Conservation (phyloP, 768 basidiomycete species). For the Ramaria rubella region DNA sequence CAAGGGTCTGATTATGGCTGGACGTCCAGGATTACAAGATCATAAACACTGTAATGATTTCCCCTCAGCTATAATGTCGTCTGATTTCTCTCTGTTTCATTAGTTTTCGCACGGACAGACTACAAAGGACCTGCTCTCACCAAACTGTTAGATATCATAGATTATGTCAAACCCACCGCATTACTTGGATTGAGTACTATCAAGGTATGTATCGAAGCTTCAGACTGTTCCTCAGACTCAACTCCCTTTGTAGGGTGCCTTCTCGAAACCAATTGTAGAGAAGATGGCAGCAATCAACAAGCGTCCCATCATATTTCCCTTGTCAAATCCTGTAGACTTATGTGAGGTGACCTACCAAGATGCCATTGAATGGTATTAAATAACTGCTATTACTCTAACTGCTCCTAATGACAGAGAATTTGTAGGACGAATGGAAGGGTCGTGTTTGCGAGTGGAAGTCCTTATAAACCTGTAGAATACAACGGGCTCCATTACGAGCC, state of each 20-base stretch:
- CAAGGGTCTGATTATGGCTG: constrained; percentile 36
- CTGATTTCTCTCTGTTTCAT: not conserved
- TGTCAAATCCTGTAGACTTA: constrained; percentile 31
- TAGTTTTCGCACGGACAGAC: constrained; percentile 33
- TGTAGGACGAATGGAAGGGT: constrained; percentile 6
- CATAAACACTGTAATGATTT: constrained; percentile 31
- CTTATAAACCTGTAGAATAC: constrained; percentile 30
- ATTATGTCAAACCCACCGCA: constrained; percentile 38
- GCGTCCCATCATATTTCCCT: constrained; percentile 39
- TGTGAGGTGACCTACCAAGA: constrained; percentile 27
- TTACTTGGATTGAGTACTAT: constrained; percentile 39
- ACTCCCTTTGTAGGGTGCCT: constrained; percentile 15
- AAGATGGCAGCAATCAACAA: constrained; percentile 34
- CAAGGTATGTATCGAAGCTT: constrained; percentile 21
- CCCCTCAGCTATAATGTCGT: not conserved
- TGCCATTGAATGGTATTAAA: constrained; percentile 21
- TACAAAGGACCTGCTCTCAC: constrained; percentile 30
- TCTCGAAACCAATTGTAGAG: constrained; percentile 29
- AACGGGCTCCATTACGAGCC: constrained; percentile 27
- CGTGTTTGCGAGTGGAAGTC: constrained; percentile 36
- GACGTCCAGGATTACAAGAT: constrained; percentile 32
- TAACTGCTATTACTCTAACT: not conserved
- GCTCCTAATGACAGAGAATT: not conserved
- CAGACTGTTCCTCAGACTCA: not conserved
- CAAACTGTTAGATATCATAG: constrained; percentile 32